phyloP scores from a whole-genome alignment of 371 early-diverging fungal species.

The Rhizomucor pusillus region DNA sequence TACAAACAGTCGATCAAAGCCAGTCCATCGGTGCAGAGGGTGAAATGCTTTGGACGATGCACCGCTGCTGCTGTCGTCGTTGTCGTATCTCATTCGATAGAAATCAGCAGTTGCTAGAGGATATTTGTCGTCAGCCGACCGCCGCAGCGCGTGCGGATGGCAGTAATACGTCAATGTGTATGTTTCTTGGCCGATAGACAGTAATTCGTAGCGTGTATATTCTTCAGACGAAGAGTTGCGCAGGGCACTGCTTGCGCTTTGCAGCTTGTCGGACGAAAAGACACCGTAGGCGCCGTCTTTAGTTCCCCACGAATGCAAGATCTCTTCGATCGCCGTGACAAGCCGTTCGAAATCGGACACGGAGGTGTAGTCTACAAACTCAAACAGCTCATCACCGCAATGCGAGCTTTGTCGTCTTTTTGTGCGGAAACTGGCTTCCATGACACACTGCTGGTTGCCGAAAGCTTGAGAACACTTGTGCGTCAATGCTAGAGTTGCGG shows the following conservation, averaged over 20 bases:
- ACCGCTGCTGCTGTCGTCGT: slow-evolving; percentile 21
- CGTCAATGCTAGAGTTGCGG: no score
- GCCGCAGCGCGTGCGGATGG: slow-evolving; percentile 25
- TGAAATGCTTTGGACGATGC: slow-evolving; percentile 44
- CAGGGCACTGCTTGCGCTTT: slow-evolving; percentile 17
- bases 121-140: slow-evolving; percentile 6
- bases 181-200: slow-evolving; percentile 40
- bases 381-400: slow-evolving; percentile 56
- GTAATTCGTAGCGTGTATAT: slow-evolving; percentile 26
- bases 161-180: slow-evolving; percentile 47
- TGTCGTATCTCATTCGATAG: slow-evolving; percentile 18
- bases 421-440: no score
- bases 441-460: no score
- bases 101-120: slow-evolving; percentile 23
- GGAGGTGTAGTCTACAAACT: slow-evolving; percentile 74
- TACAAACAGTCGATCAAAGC: slow-evolving; percentile 45
- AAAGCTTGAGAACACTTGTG: no score
- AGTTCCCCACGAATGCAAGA: slow-evolving; percentile 53
- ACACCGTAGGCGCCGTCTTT: slow-evolving; percentile 48
- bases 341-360: slow-evolving; percentile 66
- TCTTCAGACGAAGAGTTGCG: slow-evolving; percentile 4
- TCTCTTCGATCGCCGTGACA: slow-evolving; percentile 53
- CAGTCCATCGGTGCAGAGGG: slow-evolving; percentile 66
- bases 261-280: slow-evolving; percentile 35
- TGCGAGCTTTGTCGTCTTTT: slow-evolving; percentile 23